These are phyloP conservation scores for Chlamydomonas sp. DNA, from an alignment of 139 green algal species.

Conservation along the genomic window DNA sequence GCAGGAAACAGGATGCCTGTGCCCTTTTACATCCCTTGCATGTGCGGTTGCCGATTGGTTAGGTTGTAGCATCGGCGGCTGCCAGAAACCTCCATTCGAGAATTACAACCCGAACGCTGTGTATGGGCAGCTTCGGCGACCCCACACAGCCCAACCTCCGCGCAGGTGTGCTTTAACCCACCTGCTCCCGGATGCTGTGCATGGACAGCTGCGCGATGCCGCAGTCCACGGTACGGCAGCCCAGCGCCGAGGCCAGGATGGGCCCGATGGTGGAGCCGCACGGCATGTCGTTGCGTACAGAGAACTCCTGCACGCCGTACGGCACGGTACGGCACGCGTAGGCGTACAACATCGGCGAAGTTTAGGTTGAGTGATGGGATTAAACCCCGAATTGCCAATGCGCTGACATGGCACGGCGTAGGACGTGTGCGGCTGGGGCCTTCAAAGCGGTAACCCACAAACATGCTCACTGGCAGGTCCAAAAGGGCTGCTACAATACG, in stretches of 20 bases:
- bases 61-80: not conserved
- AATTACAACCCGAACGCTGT: not conserved
- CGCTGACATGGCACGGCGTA: too few relatives aligned
- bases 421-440: too few relatives aligned
- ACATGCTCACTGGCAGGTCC: too few relatives aligned
- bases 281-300: slow-evolving; percentile 95
- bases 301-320: slow-evolving; percentile 74
- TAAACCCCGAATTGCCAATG: too few relatives aligned
- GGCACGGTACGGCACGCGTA: not conserved
- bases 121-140: not conserved
- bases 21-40: not conserved
- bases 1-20: not conserved
- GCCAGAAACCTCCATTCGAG: not conserved
- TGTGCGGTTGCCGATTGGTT: too few relatives aligned
- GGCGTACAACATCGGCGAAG: too few relatives aligned
- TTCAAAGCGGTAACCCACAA: too few relatives aligned
- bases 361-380: too few relatives aligned
- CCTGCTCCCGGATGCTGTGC: slow-evolving; percentile 29
- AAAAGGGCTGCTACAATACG: too few relatives aligned
- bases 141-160: not conserved
- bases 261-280: slow-evolving; percentile 98
- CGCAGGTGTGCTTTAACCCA: not conserved
- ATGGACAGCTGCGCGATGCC: slow-evolving; percentile 75
- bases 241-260: slow-evolving; percentile 86
- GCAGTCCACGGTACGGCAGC: slow-evolving; percentile 93